Percentiles rank a stretch among this genome's conserved stretches.
phyloP scores from a whole-genome alignment of 768 basidiomycete species.

The Psilocybe subaeruginosa region DNA sequence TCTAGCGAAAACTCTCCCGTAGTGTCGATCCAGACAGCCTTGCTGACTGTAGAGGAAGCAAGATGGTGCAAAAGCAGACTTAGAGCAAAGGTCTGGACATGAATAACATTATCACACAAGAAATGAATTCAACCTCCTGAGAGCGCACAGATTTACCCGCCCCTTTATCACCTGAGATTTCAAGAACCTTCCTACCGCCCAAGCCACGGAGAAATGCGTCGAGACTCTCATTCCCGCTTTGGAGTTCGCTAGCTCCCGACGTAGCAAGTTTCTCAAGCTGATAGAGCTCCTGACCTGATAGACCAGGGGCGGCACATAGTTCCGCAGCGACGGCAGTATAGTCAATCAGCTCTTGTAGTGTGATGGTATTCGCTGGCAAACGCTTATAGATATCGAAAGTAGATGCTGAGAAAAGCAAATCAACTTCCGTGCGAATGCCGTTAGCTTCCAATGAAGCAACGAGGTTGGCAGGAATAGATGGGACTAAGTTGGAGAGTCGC shows the following conservation, averaged over 20 bases:
- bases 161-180: slow-evolving; percentile 66
- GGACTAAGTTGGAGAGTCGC: slow-evolving; percentile 41
- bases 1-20: slow-evolving; percentile 66
- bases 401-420: slow-evolving; percentile 56
- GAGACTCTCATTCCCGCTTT: slow-evolving; percentile 47
- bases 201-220: slow-evolving; percentile 58
- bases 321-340: slow-evolving; percentile 42
- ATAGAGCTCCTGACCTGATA: slow-evolving; percentile 35
- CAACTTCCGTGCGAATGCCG: slow-evolving; percentile 58
- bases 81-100: slow-evolving; percentile 57
- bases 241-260: slow-evolving; percentile 25
- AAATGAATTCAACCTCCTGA: background rate
- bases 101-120: slow-evolving; percentile 1
- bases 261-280: slow-evolving; percentile 20
- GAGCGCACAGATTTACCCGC: slow-evolving; percentile 71
- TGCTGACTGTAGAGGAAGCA: slow-evolving; percentile 32
- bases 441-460: slow-evolving; percentile 47
- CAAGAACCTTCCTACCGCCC: slow-evolving; percentile 55
- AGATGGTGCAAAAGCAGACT: slow-evolving; percentile 63
- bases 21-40: slow-evolving; percentile 73
- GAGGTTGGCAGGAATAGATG: slow-evolving; percentile 44
- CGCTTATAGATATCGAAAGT: slow-evolving; percentile 51
- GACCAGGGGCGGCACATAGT: slow-evolving; percentile 45
- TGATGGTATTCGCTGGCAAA: slow-evolving; percentile 51
- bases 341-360: slow-evolving; percentile 49